Base-by-base conservation (phyloP, 2,329 filamentous ascomycete genomes). In the Ophiocordyceps robertsii region DNA sequence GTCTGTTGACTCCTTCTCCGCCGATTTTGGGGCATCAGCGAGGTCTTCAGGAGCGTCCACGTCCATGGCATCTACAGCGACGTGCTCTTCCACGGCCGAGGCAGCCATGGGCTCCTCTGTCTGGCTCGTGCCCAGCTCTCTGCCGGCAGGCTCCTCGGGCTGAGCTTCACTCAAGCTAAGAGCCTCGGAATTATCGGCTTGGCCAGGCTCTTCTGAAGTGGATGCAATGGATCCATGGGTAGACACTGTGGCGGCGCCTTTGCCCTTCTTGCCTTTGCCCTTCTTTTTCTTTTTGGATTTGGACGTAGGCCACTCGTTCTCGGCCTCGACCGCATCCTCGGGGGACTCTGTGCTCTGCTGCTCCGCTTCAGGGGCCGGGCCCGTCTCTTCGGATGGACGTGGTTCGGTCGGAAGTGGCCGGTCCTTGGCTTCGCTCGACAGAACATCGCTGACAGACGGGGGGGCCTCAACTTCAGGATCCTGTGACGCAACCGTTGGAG, bases 251-350 rank as follows among this genome's bases (percentile, higher is more conserved):
- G 21, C n/a, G 13, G 27, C 24, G 43, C 40, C 57, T 53, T 48
- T 50, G 24, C 5, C 29, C 17, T 49, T 50, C 37, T 49, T 59
- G 49, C 55, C 59, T 53, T 61, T 61, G 52, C 56, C 59, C 55
- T 61, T 65, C 56, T 57, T 63, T 54, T 44, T 49, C 42, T 53
- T 44, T 39, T 21, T 32, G 8, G 24, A 24, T 35, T n/a, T 35
- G 10, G 46, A 44, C 13, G 47, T 21, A 11, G 42, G 43, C 48
- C 49, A 49, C 16, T 47, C 42, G n/a, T 53, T 46, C n/a, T 48
- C 29, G 16, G 16, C 6, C 8, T 39, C 38, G 24, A 21, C 13
- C 31, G 29, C 32, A 9, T 38, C 35, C 14, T 24, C 24, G 6
- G 21, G 29, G 6, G 21, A 21, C 17, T 31, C 33, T 17, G 10